A percentile compares a stretch with the other conserved stretches of the same genome.
Conservation (phyloP, 441 rosid species). For the Populus trichocarpa region DNA sequence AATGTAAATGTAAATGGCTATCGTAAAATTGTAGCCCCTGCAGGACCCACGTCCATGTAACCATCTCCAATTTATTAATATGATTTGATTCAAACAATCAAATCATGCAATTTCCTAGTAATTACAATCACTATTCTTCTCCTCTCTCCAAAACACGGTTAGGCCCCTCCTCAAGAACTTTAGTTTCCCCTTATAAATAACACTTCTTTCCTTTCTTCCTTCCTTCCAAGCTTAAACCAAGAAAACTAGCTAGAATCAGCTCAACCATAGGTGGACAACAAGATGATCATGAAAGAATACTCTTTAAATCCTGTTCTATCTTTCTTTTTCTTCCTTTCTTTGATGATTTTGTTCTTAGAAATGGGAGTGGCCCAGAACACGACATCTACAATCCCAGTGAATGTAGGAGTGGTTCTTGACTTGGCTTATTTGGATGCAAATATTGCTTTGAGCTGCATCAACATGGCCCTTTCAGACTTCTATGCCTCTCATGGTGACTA, state of each 20-base stretch:
- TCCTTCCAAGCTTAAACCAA: not conserved
- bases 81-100: too few relatives aligned
- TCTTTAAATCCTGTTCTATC: not conserved
- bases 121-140: too few relatives aligned
- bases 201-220: too few relatives aligned
- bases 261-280: not conserved
- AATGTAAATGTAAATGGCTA: too few relatives aligned
- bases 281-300: not conserved
- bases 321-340: not conserved
- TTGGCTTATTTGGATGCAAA: slow-evolving; percentile 22
- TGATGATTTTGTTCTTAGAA: not conserved
- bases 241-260: not conserved
- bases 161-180: too few relatives aligned
- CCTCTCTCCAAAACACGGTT: too few relatives aligned
- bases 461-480: slow-evolving; percentile 55
- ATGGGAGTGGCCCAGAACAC: slow-evolving; percentile 11
- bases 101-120: too few relatives aligned
- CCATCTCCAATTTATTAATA: too few relatives aligned
- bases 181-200: too few relatives aligned
- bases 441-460: slow-evolving; percentile 44
- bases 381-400: slow-evolving; percentile 23
- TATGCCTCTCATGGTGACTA: slow-evolving; percentile 32
- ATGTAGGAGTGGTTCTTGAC: slow-evolving; percentile 60
- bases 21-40: too few relatives aligned
- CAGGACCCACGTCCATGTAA: too few relatives aligned